Conservation (phyloP, 1,139 yeast genomes). For the Saccharomyces hybrid region DNA sequence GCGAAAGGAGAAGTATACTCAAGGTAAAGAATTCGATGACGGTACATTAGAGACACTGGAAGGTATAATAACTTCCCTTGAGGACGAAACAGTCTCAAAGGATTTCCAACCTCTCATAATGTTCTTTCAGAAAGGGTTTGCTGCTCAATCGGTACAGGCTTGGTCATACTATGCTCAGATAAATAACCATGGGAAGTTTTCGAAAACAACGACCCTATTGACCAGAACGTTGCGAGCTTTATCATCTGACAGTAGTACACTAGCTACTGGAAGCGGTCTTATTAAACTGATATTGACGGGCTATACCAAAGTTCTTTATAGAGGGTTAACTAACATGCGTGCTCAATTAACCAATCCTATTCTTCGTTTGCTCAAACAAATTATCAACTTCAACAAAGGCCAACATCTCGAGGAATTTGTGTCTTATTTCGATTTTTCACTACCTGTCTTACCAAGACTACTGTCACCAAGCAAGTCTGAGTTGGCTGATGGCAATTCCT, state of each 20-base stretch:
- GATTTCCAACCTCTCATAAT: constrained; percentile 25
- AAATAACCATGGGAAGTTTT: constrained; percentile 50
- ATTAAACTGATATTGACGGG: constrained; percentile 47
- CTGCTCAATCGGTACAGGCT: constrained; percentile 37
- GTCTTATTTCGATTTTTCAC: constrained; percentile 59
- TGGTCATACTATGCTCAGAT: constrained; percentile 62
- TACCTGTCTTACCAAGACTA: constrained; percentile 55
- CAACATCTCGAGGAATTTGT: constrained; percentile 48
- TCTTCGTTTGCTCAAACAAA: constrained; percentile 45
- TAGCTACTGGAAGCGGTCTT: constrained; percentile 33
- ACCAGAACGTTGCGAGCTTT: constrained; percentile 17
- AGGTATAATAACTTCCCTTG: constrained; percentile 15
- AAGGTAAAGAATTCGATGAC: constrained; percentile 21
- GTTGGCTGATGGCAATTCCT: constrained; percentile 31
- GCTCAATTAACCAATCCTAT: constrained; percentile 57
- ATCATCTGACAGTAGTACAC: constrained; percentile 18
- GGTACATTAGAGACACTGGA: constrained; percentile 26
- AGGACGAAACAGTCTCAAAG: constrained; percentile 18
- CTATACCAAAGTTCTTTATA: constrained; percentile 56
- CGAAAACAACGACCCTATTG: constrained; percentile 35
- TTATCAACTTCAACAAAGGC: constrained; percentile 45
- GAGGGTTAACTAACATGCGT: constrained; percentile 55
- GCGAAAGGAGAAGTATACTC: constrained; percentile 6
- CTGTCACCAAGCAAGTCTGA: constrained; percentile 47
- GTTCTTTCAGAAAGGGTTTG: constrained; percentile 33